Base-by-base conservation (phyloP, 257 asterid genomes). In the Ligustrum vulgare region DNA sequence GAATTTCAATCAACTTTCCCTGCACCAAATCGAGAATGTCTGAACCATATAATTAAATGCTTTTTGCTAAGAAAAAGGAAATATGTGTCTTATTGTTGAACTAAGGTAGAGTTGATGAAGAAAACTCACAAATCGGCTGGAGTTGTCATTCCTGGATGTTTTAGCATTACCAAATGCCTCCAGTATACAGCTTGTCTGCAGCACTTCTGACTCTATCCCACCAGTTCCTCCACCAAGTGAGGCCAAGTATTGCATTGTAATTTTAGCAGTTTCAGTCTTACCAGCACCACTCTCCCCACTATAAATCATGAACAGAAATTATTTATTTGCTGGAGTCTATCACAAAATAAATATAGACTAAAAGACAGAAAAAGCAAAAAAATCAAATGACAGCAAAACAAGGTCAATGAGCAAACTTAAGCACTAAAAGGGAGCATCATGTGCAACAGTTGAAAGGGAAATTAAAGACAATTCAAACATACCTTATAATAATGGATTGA, bases 241-340 rank as follows among this genome's bases (percentile, higher is more conserved):
- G 65, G 92, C 96, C 91, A 95, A 80, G 88, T 95, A 95, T 81
- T 91, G 87, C 91, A 90, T 86, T 65, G 91, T 91, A 70, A 82
- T 62, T 80, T 93, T 95, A 72, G 98, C 98, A 43, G 98, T 95
- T 87, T 89, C 98, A 56, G 98, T 93, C 87, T 95, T 95, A 85
- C 99, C 99, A 76, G 99, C 85, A 62, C 98, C 99, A 82, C 99
- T 93, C 83, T 90, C 97, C 70, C 98, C 99, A 77, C 99, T 95
- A 74, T 39, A 86, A 63, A 75, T 80, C 69, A 82, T 23, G 78
- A 81, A 64, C 73, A 43, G 51, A 71, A 58, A 69, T 72, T 72
- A 77, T 58, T 73, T 68, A 10, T 45, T 83, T 41, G 58, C 63
- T 58, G 15, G 7, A 60, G 16, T 23, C 67, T 5, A 58, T 58